Percentiles rank a stretch among this genome's conserved stretches.
phyloP scores from a whole-genome alignment of 495 filamentous ascomycete species.

The Talaromyces liani region DNA sequence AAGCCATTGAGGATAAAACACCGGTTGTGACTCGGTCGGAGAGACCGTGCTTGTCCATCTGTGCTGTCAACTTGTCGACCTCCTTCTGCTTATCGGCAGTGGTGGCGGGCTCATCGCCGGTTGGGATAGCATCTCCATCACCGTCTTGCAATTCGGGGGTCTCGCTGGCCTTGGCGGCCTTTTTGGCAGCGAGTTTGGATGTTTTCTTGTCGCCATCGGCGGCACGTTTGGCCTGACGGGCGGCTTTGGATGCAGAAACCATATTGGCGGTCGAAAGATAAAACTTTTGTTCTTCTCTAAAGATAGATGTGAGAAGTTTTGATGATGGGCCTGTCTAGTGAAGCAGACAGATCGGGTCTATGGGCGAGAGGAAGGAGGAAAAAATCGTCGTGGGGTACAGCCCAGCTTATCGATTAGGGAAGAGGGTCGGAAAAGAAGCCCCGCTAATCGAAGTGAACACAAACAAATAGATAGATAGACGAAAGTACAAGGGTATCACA shows the following conservation, averaged over 20 bases:
- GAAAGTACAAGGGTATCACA: conserved; percentile 7
- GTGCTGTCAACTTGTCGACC: conserved; percentile 72
- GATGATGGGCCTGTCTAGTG: not conserved
- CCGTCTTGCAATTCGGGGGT: conserved; percentile 46
- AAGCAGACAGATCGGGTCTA: not conserved
- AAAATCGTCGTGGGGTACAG: conserved; percentile 12
- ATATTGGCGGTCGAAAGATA: conserved; percentile 24
- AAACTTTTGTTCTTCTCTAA: not conserved
- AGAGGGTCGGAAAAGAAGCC: not conserved
- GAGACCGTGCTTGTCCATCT: conserved; percentile 92
- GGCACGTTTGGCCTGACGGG: conserved; percentile 90
- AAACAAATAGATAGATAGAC: conserved; percentile 2
- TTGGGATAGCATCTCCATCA: conserved; percentile 48
- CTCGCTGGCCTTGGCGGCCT: conserved; percentile 55
- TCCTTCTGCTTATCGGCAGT: conserved; percentile 64
- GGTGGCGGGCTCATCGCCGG: conserved; percentile 61
- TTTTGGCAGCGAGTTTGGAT: conserved; percentile 60
- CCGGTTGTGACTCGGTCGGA: conserved; percentile 98
- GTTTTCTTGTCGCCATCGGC: conserved; percentile 65
- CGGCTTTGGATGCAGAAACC: conserved; percentile 95
- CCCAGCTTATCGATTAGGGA: conserved; percentile 5
- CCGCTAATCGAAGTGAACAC: conserved; percentile 3
- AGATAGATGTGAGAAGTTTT: not conserved
- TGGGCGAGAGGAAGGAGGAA: not conserved
- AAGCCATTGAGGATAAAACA: conserved; percentile 76